phyloP scores from a whole-genome alignment of 2,329 filamentous ascomycete genomes.

The Endoconidiophora laricicola region DNA sequence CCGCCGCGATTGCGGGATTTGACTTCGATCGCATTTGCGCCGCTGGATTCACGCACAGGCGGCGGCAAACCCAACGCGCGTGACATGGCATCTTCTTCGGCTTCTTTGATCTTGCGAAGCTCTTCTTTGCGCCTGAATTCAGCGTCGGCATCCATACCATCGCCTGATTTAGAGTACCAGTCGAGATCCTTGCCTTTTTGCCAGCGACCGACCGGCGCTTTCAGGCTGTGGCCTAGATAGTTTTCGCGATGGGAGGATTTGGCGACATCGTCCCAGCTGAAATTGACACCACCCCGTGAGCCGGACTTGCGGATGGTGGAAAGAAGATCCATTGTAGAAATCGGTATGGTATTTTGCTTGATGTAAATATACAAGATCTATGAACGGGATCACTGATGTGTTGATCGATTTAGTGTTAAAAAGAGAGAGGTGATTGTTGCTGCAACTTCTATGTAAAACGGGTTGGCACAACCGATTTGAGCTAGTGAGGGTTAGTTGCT shows the following conservation, averaged over 20 bases:
- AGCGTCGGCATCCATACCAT: constrained; percentile 27
- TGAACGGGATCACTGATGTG: too few species aligned
- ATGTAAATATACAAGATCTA: too few species aligned
- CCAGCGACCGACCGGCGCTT: constrained; percentile 86
- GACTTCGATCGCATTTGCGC: constrained; percentile 53
- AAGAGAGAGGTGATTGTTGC: too few species aligned
- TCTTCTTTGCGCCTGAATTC: constrained; percentile 58
- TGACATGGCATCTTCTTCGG: constrained; percentile 81
- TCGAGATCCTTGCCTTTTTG: constrained; percentile 55
- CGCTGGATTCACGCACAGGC: constrained; percentile 39
- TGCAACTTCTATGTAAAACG: too few species aligned
- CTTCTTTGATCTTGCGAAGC: constrained; percentile 68
- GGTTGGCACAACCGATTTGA: too few species aligned
- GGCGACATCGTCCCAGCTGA: constrained; percentile 92
- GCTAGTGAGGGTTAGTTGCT: too few species aligned
- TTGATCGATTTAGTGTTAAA: too few species aligned
- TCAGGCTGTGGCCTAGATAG: constrained; percentile 76
- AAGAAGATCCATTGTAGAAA: constrained; percentile 64
- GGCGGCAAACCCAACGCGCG: constrained; percentile 65
- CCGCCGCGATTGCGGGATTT: not conserved
- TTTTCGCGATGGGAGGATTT: constrained; percentile 76
- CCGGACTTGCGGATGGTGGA: constrained; percentile 81
- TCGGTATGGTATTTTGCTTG: too few species aligned
- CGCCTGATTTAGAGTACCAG: constrained; percentile 47
- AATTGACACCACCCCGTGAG: constrained; percentile 84